Percentiles rank a stretch among this genome's conserved stretches.
These are phyloP conservation scores for Cotoneaster glaucophyllus DNA, from an alignment of 306 rosid genomes.

Conservation along the genomic window DNA sequence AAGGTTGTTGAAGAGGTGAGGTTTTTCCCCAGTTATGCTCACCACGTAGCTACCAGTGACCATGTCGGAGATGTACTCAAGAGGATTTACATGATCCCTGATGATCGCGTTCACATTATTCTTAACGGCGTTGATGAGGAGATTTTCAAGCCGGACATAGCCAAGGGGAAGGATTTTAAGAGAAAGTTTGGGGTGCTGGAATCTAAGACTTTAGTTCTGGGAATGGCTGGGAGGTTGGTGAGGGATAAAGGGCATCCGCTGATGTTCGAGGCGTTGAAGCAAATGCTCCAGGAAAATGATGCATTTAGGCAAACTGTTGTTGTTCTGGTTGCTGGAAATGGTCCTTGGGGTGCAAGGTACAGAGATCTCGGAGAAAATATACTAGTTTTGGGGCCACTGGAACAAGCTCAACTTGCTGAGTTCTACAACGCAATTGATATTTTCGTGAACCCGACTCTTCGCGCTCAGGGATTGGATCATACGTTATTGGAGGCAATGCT, in stretches of 20 bases:
- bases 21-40: slow-evolving; percentile 57
- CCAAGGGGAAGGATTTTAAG: slow-evolving; percentile 38
- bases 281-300: slow-evolving; percentile 34
- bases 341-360: slow-evolving; percentile 70
- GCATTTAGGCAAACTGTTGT: slow-evolving; percentile 30
- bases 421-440: slow-evolving; percentile 59
- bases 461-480: slow-evolving; percentile 61
- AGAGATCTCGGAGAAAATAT: slow-evolving; percentile 45
- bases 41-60: slow-evolving; percentile 70
- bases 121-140: slow-evolving; percentile 69
- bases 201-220: slow-evolving; percentile 42
- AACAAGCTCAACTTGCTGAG: slow-evolving; percentile 47
- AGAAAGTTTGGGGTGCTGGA: slow-evolving; percentile 28
- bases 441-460: slow-evolving; percentile 43
- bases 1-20: slow-evolving; percentile 54
- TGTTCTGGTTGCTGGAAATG: slow-evolving; percentile 67
- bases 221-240: slow-evolving; percentile 67
- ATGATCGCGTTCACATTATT: slow-evolving; percentile 58
- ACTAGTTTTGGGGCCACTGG: slow-evolving; percentile 51
- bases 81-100: slow-evolving; percentile 65
- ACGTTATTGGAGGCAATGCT: slow-evolving; percentile 60
- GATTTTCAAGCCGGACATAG: slow-evolving; percentile 45
- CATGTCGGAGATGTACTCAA: slow-evolving; percentile 64
- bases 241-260: slow-evolving; percentile 73
- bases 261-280: slow-evolving; percentile 60